Conservation (phyloP, 306 rosid genomes). For the Pterocarpus santalinus region DNA sequence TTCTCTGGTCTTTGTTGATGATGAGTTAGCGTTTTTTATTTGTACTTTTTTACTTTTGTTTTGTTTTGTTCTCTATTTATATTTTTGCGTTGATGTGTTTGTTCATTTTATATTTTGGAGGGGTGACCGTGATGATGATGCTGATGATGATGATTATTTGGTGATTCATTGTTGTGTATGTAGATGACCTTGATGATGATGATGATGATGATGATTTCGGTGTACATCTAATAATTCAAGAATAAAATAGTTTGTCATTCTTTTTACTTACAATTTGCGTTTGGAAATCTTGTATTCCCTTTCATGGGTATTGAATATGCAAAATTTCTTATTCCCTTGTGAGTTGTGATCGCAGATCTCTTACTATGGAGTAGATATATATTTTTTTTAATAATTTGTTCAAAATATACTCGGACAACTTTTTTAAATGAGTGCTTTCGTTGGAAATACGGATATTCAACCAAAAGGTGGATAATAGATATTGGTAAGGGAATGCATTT, state of each 20-base stretch:
- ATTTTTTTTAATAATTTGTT: background rate
- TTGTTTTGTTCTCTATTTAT: conserved; percentile 12
- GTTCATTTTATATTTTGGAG: conserved; percentile 52
- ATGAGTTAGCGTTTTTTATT: conserved; percentile 32
- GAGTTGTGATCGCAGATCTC: background rate
- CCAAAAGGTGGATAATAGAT: background rate
- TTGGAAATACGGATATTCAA: background rate
- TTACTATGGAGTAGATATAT: too few relatives aligned
- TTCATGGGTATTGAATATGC: background rate
- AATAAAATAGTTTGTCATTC: conserved; percentile 76
- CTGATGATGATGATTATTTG: conserved; percentile 47
- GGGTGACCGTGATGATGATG: conserved; percentile 36
- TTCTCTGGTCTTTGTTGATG: conserved; percentile 23
- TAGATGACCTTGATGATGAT: conserved; percentile 59
- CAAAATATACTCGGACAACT: background rate
- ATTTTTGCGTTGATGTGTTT: conserved; percentile 47
- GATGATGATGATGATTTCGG: conserved; percentile 53
- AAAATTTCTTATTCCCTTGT: too few relatives aligned
- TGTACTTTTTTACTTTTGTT: background rate
- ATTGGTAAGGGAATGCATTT: background rate
- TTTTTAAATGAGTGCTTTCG: background rate
- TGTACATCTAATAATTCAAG: conserved; percentile 67
- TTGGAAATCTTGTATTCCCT: background rate
- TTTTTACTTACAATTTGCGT: conserved; percentile 47
- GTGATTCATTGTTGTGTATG: conserved; percentile 73